A percentile compares a stretch with the other conserved stretches of the same genome.
These are phyloP conservation scores for Themeda triandra DNA, from an alignment of 176 grass and related monocot species.

Conservation along the genomic window DNA sequence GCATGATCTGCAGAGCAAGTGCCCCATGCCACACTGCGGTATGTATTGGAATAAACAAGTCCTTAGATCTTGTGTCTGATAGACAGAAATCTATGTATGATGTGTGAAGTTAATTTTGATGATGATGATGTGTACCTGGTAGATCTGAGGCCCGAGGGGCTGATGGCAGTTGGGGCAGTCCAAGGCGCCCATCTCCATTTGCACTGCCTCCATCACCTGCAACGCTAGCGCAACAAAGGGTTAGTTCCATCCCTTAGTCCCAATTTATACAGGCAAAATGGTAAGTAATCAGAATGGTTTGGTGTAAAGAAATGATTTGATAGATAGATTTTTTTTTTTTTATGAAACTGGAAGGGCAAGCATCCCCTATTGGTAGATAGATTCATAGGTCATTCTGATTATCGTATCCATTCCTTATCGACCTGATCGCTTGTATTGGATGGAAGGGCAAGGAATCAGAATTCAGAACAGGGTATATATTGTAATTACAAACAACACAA, in stretches of 20 bases:
- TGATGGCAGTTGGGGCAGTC: neutral
- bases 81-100: no score
- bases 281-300: no score
- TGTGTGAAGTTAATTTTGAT: no score
- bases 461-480: neutral
- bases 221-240: neutral
- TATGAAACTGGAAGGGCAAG: no score
- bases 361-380: no score
- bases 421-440: neutral
- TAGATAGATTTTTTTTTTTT: no score
- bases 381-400: neutral
- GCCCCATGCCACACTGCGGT: constrained; percentile 11
- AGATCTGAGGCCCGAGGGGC: neutral
- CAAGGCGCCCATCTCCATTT: neutral
- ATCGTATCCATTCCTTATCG: neutral
- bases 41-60: no score
- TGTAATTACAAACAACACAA: neutral
- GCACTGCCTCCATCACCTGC: neutral
- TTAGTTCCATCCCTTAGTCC: neutral
- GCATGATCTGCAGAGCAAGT: constrained; percentile 9
- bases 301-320: neutral
- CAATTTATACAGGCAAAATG: neutral
- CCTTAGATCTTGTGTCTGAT: no score
- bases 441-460: neutral
- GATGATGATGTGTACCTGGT: neutral